phyloP scores from a whole-genome alignment of 2,329 filamentous ascomycete species.

The Bimuria novae-zelandiae region DNA sequence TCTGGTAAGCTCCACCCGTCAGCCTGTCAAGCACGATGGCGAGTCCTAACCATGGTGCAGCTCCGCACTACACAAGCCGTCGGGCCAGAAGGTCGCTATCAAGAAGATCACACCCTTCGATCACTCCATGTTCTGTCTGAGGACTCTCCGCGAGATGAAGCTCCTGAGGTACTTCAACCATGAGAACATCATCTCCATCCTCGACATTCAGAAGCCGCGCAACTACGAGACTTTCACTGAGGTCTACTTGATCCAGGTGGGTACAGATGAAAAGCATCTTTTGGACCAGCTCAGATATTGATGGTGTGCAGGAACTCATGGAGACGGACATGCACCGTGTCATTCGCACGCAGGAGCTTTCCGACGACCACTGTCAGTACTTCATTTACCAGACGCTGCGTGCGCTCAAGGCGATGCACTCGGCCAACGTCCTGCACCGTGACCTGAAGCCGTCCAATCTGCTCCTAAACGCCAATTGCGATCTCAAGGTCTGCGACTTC shows the following conservation, averaged over 20 bases:
- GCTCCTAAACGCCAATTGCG: conserved; percentile 96
- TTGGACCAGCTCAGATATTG: conserved; percentile 5
- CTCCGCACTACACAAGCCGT: conserved; percentile 97
- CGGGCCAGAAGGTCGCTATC: conserved; percentile 97
- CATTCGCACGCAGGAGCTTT: conserved; percentile 96
- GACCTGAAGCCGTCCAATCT: conserved; percentile 98
- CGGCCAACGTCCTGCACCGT: conserved; percentile 94
- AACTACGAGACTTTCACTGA: conserved; percentile 97
- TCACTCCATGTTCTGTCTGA: conserved; percentile 97
- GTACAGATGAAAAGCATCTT: neutral
- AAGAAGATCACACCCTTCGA: conserved; percentile 99
- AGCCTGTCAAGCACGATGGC: conserved; percentile 3
- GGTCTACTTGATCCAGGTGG: conserved; percentile 95
- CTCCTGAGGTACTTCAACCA: conserved; percentile 98
- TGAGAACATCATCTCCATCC: conserved; percentile 99
- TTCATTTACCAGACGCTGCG: conserved; percentile 99
- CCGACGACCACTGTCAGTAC: conserved; percentile 99
- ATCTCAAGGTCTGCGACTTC: conserved; percentile 98
- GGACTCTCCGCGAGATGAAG: conserved; percentile 99
- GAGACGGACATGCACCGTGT: conserved; percentile 99
- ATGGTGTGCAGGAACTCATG: conserved; percentile 80
- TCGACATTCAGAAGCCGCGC: conserved; percentile 97
- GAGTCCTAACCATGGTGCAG: conserved; percentile 53
- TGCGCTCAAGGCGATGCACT: conserved; percentile 98
- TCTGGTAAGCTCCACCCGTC: conserved; percentile 72